A percentile compares a stretch with the other conserved stretches of the same genome.
phyloP scores from a whole-genome alignment of 2,329 filamentous ascomycete species.

The Rhytidhysteron rufulum region DNA sequence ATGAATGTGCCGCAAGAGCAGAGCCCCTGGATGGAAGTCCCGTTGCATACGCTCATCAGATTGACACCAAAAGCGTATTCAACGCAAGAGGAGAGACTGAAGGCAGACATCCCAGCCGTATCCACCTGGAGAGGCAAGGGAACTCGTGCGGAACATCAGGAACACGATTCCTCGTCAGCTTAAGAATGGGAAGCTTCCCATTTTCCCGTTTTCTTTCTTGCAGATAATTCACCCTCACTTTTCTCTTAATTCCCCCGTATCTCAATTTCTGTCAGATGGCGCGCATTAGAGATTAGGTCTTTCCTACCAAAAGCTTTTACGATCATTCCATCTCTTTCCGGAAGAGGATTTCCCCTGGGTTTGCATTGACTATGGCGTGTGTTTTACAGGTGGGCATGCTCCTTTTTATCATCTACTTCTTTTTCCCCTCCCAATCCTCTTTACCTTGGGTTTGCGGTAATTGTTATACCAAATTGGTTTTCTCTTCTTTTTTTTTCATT shows the following conservation, averaged over 20 bases:
- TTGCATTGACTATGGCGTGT: no score
- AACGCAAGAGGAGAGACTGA: conserved; percentile 82
- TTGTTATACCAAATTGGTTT: no score
- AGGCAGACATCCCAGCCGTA: conserved; percentile 90
- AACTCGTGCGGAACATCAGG: conserved; percentile 81
- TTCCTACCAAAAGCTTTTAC: neutral
- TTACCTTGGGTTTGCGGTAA: no score
- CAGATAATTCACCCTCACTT: no score
- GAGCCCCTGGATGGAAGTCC: conserved; percentile 98
- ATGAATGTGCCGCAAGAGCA: conserved; percentile 93
- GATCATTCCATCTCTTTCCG: neutral
- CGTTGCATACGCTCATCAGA: conserved; percentile 93
- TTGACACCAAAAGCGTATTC: conserved; percentile 91
- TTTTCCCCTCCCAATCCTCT: no score
- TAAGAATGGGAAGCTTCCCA: neutral
- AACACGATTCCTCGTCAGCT: neutral
- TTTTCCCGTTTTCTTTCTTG: no score
- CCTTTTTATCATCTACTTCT: no score
- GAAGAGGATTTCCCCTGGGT: no score
- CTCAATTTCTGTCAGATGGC: no score
- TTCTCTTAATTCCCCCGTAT: neutral
- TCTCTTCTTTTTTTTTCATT: no score
- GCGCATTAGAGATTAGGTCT: no score
- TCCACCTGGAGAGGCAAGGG: conserved; percentile 96
- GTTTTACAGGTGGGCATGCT: no score